Evolutionary conservation across 345 rosid genomes (phyloP).

Genomic region (Isatis tinctoria): DNA sequence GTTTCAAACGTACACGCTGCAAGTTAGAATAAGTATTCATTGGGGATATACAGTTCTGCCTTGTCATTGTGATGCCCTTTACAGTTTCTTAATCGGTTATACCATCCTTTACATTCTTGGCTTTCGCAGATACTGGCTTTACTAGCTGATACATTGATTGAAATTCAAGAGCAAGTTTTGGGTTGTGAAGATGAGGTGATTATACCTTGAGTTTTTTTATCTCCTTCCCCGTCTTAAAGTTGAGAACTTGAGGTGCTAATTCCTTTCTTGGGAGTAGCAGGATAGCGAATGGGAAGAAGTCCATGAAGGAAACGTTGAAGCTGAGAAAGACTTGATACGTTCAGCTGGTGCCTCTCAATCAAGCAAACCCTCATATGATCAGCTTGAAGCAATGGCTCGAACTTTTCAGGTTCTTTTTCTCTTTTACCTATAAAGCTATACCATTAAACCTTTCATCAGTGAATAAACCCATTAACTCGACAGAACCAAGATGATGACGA

Average conservation of each 20-base stretch:
- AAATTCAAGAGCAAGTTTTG: slow-evolving; percentile 74
- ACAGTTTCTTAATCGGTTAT: not conserved
- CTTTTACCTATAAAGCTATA: not conserved
- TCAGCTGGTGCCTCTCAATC: slow-evolving; percentile 44
- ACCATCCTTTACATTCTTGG: slow-evolving; percentile 8
- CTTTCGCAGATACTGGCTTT: slow-evolving; percentile 64
- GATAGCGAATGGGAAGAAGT: slow-evolving; percentile 93
- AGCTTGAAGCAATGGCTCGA: slow-evolving; percentile 80
- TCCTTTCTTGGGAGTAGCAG: slow-evolving; percentile 28
- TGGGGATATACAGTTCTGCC: slow-evolving; percentile 1
- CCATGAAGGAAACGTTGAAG: slow-evolving; percentile 48
- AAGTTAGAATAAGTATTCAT: not conserved
- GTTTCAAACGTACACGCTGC: not conserved
- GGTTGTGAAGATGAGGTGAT: slow-evolving; percentile 64
- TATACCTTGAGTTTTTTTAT: not conserved
- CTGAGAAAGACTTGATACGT: slow-evolving; percentile 42
- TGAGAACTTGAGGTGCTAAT: slow-evolving; percentile 10
- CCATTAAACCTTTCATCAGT: slow-evolving; percentile 6
- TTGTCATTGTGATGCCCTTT: not conserved
- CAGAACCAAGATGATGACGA: slow-evolving; percentile 62
- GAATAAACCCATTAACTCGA: not conserved
- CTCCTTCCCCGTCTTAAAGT: not conserved
- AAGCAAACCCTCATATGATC: slow-evolving; percentile 61
- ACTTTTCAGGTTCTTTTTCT: slow-evolving; percentile 48
- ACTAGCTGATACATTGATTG: slow-evolving; percentile 70